phyloP scores from a whole-genome alignment of 495 filamentous ascomycete genomes.

The Staphylotrichum tortipilum region DNA sequence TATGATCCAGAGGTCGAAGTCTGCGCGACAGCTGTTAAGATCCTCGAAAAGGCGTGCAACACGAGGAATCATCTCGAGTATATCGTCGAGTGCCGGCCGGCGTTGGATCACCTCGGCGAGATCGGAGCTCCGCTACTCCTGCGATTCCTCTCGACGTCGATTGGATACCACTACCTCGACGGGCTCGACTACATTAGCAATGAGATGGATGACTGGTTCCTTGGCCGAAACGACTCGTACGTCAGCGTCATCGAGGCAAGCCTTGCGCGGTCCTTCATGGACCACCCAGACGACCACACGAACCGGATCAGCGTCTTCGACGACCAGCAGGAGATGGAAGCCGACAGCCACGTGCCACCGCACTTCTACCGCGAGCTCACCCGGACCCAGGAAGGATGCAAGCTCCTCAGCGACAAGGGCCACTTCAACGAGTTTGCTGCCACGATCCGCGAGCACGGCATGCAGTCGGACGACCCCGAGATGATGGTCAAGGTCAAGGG shows the following conservation, averaged over 20 bases:
- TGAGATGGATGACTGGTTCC: slow-evolving; percentile 99
- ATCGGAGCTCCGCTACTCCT: slow-evolving; percentile 91
- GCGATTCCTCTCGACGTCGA: slow-evolving; percentile 87
- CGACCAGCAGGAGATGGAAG: slow-evolving; percentile 43
- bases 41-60: slow-evolving; percentile 95
- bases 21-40: slow-evolving; percentile 90
- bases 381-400: slow-evolving; percentile 85
- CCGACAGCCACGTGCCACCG: slow-evolving; percentile 62
- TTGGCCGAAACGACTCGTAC: slow-evolving; percentile 89
- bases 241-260: slow-evolving; percentile 92
- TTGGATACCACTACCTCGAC: slow-evolving; percentile 95
- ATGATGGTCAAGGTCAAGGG: slow-evolving; percentile 91
- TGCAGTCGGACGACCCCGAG: slow-evolving; percentile 78
- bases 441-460: slow-evolving; percentile 75
- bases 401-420: slow-evolving; percentile 78
- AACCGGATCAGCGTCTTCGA: slow-evolving; percentile 47
- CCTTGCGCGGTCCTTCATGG: slow-evolving; percentile 76
- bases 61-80: slow-evolving; percentile 80
- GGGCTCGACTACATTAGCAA: slow-evolving; percentile 96
- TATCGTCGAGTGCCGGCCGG: slow-evolving; percentile 92
- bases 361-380: slow-evolving; percentile 97
- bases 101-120: slow-evolving; percentile 90
- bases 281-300: slow-evolving; percentile 48
- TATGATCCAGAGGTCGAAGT: slow-evolving; percentile 97
- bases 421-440: slow-evolving; percentile 89